Evolutionary conservation across 108 stramenopile species (phyloP).

Genomic region (Pseudonitzschia pungens): DNA sequence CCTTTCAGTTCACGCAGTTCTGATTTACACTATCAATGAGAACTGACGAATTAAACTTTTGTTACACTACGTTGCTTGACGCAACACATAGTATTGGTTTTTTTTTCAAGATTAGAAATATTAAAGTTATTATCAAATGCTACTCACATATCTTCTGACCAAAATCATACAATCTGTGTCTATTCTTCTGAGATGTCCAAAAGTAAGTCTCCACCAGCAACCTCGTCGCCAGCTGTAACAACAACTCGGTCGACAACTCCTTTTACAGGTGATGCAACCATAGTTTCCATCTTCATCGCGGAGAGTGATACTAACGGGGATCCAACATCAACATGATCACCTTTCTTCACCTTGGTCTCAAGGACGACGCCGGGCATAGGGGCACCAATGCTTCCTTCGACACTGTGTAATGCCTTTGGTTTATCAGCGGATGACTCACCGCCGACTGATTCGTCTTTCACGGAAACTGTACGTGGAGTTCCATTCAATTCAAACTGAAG

Average conservation of each 20-base stretch:
- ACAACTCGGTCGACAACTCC: constrained; percentile 78
- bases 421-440: constrained; percentile 35
- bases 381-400: constrained; percentile 80
- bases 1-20: constrained; percentile 12
- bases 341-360: constrained; percentile 84
- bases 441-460: constrained; percentile 65
- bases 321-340: constrained; percentile 89
- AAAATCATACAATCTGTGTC: background rate
- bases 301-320: constrained; percentile 82
- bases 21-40: background rate
- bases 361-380: constrained; percentile 96
- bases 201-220: constrained; percentile 87
- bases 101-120: background rate
- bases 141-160: background rate
- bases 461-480: constrained; percentile 70
- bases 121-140: background rate
- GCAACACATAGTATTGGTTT: too few species aligned
- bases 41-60: background rate
- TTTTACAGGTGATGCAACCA: constrained; percentile 74
- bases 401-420: constrained; percentile 65
- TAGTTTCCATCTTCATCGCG: constrained; percentile 99
- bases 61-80: too few species aligned
- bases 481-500: constrained; percentile 95
- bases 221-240: constrained; percentile 86
- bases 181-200: constrained; percentile 82